Base-by-base conservation (phyloP, 371 early-diverging fungal species). In the Mycotypha africana region DNA sequence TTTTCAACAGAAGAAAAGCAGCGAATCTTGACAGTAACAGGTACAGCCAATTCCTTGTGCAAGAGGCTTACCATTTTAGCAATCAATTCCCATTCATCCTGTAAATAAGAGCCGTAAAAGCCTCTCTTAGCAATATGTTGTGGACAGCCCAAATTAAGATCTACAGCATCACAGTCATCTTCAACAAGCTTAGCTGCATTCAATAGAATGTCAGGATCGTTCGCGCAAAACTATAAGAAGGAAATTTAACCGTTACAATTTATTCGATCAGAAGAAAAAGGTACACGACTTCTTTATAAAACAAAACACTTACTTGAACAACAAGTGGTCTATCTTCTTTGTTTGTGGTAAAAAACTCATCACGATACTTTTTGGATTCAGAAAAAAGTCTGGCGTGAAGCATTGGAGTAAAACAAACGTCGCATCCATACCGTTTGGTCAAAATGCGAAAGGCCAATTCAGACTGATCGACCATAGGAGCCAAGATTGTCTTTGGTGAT, bases 341-440 rank as follows among this genome's bases (percentile, higher is more conserved):
- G 38, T 76, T 70, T 6, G 82, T 81, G 0, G 85, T 88, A 78
- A 88, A 98, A 35, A 84, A 78, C 33, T 92, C 92, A 7, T 78
- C 58, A 33, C 83, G 67, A 49, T 91, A 93, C 32, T 70, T 74
- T 44, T 59, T 66, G 14, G 69, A 72, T 30, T 86, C 86, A 31
- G 70, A 57, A 60, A 96, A 97, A 40, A 89, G 58, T 43, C 78
- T 80, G 11, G 94, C 94, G 58, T 99, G 92, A 62, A 99, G 88
- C 99, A 99, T 99, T 48, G 99, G 99, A 11, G 99, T 99, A 59
- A 92, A 98, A 70, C 96, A 94, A 1, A 98, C 73, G 28, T 97
- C 77, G 1, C 98, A 95, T 22, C 88, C 91, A 65, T 98, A 91
- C 24, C 86, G 76, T 35, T 92, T 72, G 16, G 89, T 85, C 15